Evolutionary conservation across 2,329 filamentous ascomycete genomes (phyloP).

Genomic region (Trichoderma endophyticum): DNA sequence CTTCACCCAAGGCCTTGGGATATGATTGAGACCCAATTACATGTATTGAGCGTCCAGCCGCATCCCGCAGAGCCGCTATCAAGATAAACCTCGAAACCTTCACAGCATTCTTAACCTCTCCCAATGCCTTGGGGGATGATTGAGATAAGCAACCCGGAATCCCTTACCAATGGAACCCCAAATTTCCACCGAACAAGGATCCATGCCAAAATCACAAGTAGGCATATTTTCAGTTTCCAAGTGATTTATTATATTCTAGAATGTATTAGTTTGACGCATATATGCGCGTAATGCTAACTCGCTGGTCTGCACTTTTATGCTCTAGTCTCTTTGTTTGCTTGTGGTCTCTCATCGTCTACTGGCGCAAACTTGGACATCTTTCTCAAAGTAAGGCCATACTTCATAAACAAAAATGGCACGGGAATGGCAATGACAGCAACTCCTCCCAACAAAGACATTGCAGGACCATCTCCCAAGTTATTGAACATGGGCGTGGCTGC

Average conservation of each 20-base stretch:
- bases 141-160: too few relatives aligned
- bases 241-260: not conserved
- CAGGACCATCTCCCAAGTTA: conserved; percentile 23
- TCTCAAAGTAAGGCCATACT: not conserved
- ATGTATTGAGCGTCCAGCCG: too few relatives aligned
- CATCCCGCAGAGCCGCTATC: too few relatives aligned
- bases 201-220: not conserved
- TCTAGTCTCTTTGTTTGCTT: not conserved
- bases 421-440: not conserved
- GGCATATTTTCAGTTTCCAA: not conserved
- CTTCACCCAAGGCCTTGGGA: too few relatives aligned
- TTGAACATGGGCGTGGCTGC: conserved; percentile 37
- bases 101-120: too few relatives aligned
- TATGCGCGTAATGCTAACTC: not conserved
- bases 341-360: not conserved
- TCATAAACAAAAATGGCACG: conserved; percentile 12
- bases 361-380: not conserved
- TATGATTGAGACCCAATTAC: too few relatives aligned
- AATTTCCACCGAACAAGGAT: too few relatives aligned
- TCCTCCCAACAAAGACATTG: conserved; percentile 45
- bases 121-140: too few relatives aligned
- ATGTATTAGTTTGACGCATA: not conserved
- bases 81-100: too few relatives aligned
- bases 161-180: too few relatives aligned
- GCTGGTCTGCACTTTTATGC: not conserved